Evolutionary conservation across 495 filamentous ascomycete genomes (phyloP), one percentile per base, ranked within the genome.

Genomic region (Aspergillus sclerotiicarbonarius): DNA sequence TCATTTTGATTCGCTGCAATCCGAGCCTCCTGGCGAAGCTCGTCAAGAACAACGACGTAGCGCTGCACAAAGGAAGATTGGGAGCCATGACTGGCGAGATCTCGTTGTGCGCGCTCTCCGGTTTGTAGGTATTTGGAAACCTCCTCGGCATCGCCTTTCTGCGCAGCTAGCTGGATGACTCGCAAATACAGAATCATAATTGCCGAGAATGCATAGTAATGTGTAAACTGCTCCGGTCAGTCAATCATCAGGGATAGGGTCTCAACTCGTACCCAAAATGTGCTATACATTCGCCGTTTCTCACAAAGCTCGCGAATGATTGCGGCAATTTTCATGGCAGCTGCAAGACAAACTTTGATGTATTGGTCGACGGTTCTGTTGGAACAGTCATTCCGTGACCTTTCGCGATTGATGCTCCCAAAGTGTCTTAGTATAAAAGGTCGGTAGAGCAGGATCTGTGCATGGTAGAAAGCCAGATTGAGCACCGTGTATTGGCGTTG

Each of bases 31-130:
- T 67, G 59, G 13, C 70, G 64, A n/a, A 79, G 60, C 50, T 78
- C 74, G 47, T 76, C 72, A 1, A 79, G 67, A 0, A 79, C 75
- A 43, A 74, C 62, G 5, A 69, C 67, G 57, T 75, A 77, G 29
- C 66, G 60, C 56, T 65, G 58, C 6, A 61, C 56, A 44, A 65
- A 68, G 0, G 66, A 68, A 9, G 62, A 59, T 16, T 56, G 53
- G 0, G 61, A 49, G 19, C 62, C 62, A 53, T 58, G 65, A 21
- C 58, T 53, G 19, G 62, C 58, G 6, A 68, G 56, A 13, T 68
- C 56, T 16, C 52, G 31, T 30, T 68, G 66, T 13, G 60, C 62
- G 33, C 59, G 53, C 37, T 68, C 60, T 3, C 62, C 66, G 0
- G 56, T 58, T 16, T 56, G 49, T 29, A 65, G 54, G 37, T 63